Evolutionary conservation across 768 basidiomycete genomes (phyloP).

Genomic region (Agaricus sinodeliciosus): DNA sequence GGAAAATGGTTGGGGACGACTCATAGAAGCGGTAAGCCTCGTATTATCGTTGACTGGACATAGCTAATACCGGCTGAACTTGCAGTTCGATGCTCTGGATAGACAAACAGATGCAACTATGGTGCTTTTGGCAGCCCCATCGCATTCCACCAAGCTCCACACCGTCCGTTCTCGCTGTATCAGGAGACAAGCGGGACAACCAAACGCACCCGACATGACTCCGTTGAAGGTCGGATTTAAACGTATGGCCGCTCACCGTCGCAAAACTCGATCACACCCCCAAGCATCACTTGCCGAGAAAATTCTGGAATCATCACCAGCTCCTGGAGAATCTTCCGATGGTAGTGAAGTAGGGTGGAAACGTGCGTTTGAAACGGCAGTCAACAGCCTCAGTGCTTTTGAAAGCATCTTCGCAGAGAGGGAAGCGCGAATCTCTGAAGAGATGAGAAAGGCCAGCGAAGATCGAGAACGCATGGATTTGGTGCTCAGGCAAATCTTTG

Average conservation of each 20-base stretch:
- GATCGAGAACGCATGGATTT: conserved; percentile 65
- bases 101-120: conserved; percentile 78
- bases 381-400: conserved; percentile 59
- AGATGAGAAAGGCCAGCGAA: conserved; percentile 56
- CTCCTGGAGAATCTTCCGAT: conserved; percentile 50
- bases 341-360: conserved; percentile 57
- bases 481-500: conserved; percentile 58
- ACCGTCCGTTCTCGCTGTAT: conserved; percentile 62
- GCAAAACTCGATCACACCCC: conserved; percentile 31
- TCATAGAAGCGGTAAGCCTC: conserved; percentile 60
- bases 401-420: conserved; percentile 62
- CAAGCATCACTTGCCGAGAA: conserved; percentile 40
- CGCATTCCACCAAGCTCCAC: conserved; percentile 63
- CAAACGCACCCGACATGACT: conserved; percentile 41
- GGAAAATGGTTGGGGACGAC: conserved; percentile 70
- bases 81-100: conserved; percentile 71
- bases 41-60: conserved; percentile 1
- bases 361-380: conserved; percentile 58
- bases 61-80: not conserved
- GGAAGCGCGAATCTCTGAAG: conserved; percentile 64
- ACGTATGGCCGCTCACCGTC: conserved; percentile 51
- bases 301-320: conserved; percentile 37
- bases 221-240: conserved; percentile 53
- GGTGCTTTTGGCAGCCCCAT: conserved; percentile 67
- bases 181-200: conserved; percentile 44